phyloP scores from a whole-genome alignment of 2,329 filamentous ascomycete genomes.

The Neurospora sp. region DNA sequence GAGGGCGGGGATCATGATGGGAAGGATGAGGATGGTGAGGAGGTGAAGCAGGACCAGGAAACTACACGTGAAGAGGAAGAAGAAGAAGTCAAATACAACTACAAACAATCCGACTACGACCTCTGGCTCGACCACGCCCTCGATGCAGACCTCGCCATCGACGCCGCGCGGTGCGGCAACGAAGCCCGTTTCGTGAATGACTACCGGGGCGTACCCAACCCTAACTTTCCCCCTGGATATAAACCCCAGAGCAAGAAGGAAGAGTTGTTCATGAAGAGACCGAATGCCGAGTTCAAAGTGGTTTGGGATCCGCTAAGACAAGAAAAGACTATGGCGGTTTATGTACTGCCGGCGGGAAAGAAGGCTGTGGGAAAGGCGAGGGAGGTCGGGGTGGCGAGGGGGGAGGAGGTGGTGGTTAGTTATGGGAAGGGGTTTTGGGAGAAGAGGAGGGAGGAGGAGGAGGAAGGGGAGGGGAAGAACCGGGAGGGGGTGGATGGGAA shows the following conservation, averaged over 20 bases:
- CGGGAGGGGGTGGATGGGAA: neutral
- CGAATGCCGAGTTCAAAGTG: slow-evolving; percentile 51
- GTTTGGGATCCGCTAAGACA: slow-evolving; percentile 44
- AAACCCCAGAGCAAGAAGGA: neutral
- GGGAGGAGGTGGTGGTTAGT: slow-evolving; percentile 55
- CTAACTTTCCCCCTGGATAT: neutral
- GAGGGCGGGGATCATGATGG: neutral
- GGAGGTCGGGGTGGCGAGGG: slow-evolving; percentile 38
- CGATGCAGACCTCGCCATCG: slow-evolving; percentile 50
- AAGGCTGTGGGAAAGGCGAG: slow-evolving; percentile 22
- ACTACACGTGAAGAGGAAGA: no score
- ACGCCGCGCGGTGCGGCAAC: slow-evolving; percentile 48
- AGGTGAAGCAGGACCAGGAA: no score
- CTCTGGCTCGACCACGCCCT: slow-evolving; percentile 45
- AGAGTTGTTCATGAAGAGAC: slow-evolving; percentile 18
- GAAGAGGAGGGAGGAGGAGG: slow-evolving; percentile 31
- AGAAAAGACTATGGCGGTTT: slow-evolving; percentile 48
- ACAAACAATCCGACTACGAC: slow-evolving; percentile 51
- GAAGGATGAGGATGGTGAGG: neutral
- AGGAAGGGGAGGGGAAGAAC: neutral
- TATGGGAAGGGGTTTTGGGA: slow-evolving; percentile 62
- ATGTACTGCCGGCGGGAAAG: slow-evolving; percentile 39
- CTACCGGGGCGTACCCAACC: slow-evolving; percentile 45
- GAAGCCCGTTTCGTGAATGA: slow-evolving; percentile 61
- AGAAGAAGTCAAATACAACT: slow-evolving; percentile 9